These are phyloP conservation scores for Phytopythium mirpurense DNA, from an alignment of 352 stramenopile species.

Conservation along the genomic window DNA sequence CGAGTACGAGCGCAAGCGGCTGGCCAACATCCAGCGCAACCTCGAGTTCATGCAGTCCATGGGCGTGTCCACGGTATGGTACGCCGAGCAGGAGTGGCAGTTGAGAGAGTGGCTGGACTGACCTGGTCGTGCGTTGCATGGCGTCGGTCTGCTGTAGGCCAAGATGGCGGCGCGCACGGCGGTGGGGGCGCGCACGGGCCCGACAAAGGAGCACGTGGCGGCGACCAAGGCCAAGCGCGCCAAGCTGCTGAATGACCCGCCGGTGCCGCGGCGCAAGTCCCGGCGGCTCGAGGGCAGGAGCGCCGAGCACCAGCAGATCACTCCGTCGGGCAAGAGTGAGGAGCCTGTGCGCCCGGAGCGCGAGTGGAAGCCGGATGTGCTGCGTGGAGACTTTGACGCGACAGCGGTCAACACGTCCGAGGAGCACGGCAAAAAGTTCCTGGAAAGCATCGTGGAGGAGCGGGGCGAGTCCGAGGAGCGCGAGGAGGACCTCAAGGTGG, in stretches of 20 bases:
- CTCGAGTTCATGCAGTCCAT: constrained; percentile 81
- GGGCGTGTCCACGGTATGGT: constrained; percentile 69
- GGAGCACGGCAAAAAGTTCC: constrained; percentile 28
- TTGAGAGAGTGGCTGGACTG: too few species aligned
- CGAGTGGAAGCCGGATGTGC: constrained; percentile 7
- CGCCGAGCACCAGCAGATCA: constrained; percentile 31
- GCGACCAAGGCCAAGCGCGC: constrained; percentile 17
- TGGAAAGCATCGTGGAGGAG: constrained; percentile 28
- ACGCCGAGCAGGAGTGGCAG: too few species aligned
- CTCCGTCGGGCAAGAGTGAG: constrained; percentile 8
- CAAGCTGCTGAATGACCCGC: constrained; percentile 9
- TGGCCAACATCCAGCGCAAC: constrained; percentile 83
- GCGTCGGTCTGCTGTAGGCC: too few species aligned
- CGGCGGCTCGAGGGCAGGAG: constrained; percentile 54
- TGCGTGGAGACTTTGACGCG: constrained; percentile 20
- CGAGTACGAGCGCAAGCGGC: constrained; percentile 78
- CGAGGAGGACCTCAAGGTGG: constrained; percentile 35
- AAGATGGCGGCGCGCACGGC: constrained; percentile 63
- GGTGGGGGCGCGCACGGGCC: constrained; percentile 8
- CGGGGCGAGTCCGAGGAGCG: constrained; percentile 26
- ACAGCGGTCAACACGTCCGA: constrained; percentile 30
- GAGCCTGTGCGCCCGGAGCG: background rate
- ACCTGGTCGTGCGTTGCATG: constrained; percentile 2
- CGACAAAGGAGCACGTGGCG: background rate
- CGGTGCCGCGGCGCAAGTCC: constrained; percentile 48